Base-by-base conservation (phyloP, 1,284 basidiomycete species). In the Fomitopsis palustris region DNA sequence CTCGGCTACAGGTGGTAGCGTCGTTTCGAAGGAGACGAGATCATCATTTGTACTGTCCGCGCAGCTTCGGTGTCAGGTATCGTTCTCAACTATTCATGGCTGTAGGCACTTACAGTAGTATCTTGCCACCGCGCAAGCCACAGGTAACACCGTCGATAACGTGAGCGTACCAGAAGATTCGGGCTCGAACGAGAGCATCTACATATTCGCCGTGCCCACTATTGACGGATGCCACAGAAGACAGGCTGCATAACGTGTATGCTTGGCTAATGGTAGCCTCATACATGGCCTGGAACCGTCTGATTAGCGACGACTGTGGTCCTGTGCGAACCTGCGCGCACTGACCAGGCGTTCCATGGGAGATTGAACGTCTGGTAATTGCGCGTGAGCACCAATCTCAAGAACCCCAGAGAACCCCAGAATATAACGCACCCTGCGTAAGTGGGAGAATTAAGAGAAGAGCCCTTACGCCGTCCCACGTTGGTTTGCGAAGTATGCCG, bases 101-200 rank as follows among this genome's bases (percentile, higher is more conserved):
- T 23, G 31, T 10, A 2, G n/a, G 31, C n/a, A 42, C 90, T 66
- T 75, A 90, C 90, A 92, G 71, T 54, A 87, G 75, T 49, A 95
- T 78, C 38, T 90, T 85, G 9, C 90, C 88, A 33, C 94, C 93
- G 58, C 85, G 81, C 57, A 95, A 79, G 21, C 87, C 93, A 17
- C 84, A 89, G 0, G 85, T 86, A 29, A 94, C 81, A 38, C 91
- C 86, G 73, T 96, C 93, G 61, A 92, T 86, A 8, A 90, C 84
- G 64, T 93, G 84, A 3, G 88, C 85, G 65, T 90, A 95, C 91
- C 92, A 95, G 69, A 93, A 95, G 51, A 95, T 81, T 29, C 92
- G 81, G 1, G 90, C 84, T 23, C 90, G 84, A 27, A 90, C 78
- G 38, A 85, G 74, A 8, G 80, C 78, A 61, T 92, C 89, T 47